phyloP scores from a whole-genome alignment of 2,329 filamentous ascomycete species.

The Nigrospora oryzae region DNA sequence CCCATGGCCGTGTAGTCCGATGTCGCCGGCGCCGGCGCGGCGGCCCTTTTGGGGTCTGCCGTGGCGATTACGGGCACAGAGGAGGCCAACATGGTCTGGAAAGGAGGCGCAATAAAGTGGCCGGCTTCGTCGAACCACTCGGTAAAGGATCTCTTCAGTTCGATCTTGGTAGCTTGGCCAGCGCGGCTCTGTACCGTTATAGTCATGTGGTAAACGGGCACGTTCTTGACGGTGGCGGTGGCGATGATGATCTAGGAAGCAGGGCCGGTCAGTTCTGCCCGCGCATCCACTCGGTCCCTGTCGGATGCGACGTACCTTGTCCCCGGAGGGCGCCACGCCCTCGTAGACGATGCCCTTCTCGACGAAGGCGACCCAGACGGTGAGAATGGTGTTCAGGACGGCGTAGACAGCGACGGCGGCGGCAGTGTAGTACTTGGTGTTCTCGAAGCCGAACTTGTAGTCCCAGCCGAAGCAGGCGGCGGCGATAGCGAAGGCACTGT shows the following conservation, averaged over 20 bases:
- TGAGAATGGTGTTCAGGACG: conserved; percentile 67
- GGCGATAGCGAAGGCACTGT: conserved; percentile 70
- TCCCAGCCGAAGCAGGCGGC: conserved; percentile 84
- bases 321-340: conserved; percentile 56
- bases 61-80: conserved; percentile 57
- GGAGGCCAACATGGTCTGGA: conserved; percentile 70
- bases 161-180: conserved; percentile 32
- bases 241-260: conserved; percentile 58
- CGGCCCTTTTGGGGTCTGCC: conserved; percentile 54
- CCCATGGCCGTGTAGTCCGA: conserved; percentile 27
- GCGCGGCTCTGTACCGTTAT: conserved; percentile 29
- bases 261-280: neutral
- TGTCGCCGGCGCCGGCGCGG: conserved; percentile 11
- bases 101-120: conserved; percentile 64
- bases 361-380: conserved; percentile 73
- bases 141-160: conserved; percentile 57
- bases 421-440: conserved; percentile 73
- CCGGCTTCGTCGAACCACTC: conserved; percentile 70
- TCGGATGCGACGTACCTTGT: conserved; percentile 12
- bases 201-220: conserved; percentile 69
- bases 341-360: conserved; percentile 79
- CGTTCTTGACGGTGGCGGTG: conserved; percentile 68
- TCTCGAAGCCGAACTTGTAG: conserved; percentile 83
- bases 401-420: conserved; percentile 75
- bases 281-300: neutral